A percentile compares a stretch with the other conserved stretches of the same genome.
phyloP scores from a whole-genome alignment of 148 eudicot species.

The Arbutus unedo region DNA sequence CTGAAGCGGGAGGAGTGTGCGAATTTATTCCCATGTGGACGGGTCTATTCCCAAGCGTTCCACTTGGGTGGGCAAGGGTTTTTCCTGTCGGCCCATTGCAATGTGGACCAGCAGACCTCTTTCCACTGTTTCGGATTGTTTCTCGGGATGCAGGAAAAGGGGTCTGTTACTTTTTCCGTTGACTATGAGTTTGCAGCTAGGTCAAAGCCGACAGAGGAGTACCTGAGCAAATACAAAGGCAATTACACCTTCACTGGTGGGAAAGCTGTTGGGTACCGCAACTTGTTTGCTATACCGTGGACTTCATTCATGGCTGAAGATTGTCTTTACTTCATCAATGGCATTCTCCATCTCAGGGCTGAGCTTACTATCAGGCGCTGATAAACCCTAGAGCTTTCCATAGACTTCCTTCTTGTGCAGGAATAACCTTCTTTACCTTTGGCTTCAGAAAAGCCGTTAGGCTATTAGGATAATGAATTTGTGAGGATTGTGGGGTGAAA shows the following conservation, averaged over 20 bases:
- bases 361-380: constrained; percentile 80
- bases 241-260: constrained; percentile 88
- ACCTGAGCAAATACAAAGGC: constrained; percentile 78
- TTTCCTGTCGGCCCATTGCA: constrained; percentile 86
- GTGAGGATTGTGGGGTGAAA: neutral
- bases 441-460: constrained; percentile 1
- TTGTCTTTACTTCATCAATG: constrained; percentile 76
- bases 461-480: neutral
- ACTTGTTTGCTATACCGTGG: constrained; percentile 84
- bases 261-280: constrained; percentile 86
- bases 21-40: constrained; percentile 72
- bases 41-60: constrained; percentile 87
- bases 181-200: constrained; percentile 90
- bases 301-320: constrained; percentile 85
- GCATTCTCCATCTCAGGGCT: constrained; percentile 68
- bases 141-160: constrained; percentile 94
- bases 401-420: constrained; percentile 9
- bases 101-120: constrained; percentile 90
- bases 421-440: constrained; percentile 11
- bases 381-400: constrained; percentile 5
- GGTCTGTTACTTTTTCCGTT: constrained; percentile 76
- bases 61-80: constrained; percentile 94
- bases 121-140: constrained; percentile 85
- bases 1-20: constrained; percentile 73
- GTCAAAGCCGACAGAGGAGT: constrained; percentile 75